phyloP scores from a whole-genome alignment of 257 asterid genomes.

The Scutellaria galericulata region DNA sequence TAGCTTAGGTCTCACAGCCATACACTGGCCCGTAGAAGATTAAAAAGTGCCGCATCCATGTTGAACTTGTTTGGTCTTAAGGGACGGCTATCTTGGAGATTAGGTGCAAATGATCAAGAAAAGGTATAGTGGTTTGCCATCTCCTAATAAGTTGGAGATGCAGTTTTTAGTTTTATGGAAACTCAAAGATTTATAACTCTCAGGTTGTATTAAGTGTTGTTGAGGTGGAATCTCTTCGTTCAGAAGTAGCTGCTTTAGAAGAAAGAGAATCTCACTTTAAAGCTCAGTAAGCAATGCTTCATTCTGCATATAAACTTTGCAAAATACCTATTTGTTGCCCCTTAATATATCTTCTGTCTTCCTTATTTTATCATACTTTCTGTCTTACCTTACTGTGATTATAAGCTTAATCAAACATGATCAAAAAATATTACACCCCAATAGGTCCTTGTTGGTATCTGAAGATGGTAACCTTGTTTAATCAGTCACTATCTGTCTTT shows the following conservation, averaged over 20 bases:
- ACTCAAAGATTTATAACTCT: constrained; percentile 15
- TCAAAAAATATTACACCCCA: not conserved
- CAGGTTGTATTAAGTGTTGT: constrained; percentile 84
- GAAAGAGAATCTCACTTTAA: constrained; percentile 88
- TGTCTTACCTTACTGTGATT: no score
- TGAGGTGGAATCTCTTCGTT: constrained; percentile 94
- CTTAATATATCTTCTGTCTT: no score
- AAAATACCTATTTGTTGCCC: not conserved
- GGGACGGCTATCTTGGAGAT: constrained; percentile 70
- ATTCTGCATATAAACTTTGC: constrained; percentile 23
- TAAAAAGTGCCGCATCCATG: constrained; percentile 64
- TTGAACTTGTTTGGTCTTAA: constrained; percentile 74
- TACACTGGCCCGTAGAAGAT: constrained; percentile 50
- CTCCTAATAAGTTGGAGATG: constrained; percentile 18
- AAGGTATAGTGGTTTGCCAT: constrained; percentile 52
- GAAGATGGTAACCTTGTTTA: constrained; percentile 5
- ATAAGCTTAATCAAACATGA: not conserved
- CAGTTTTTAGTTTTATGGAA: constrained; percentile 29
- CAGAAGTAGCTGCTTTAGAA: constrained; percentile 80
- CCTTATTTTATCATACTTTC: no score
- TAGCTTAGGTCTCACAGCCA: constrained; percentile 60
- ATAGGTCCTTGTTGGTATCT: constrained; percentile 10
- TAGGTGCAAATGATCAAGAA: constrained; percentile 71
- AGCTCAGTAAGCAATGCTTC: constrained; percentile 70
- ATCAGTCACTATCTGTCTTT: constrained; percentile 1